phyloP scores from a whole-genome alignment of 2,329 filamentous ascomycete species.

The Calonectria hawksworthii region DNA sequence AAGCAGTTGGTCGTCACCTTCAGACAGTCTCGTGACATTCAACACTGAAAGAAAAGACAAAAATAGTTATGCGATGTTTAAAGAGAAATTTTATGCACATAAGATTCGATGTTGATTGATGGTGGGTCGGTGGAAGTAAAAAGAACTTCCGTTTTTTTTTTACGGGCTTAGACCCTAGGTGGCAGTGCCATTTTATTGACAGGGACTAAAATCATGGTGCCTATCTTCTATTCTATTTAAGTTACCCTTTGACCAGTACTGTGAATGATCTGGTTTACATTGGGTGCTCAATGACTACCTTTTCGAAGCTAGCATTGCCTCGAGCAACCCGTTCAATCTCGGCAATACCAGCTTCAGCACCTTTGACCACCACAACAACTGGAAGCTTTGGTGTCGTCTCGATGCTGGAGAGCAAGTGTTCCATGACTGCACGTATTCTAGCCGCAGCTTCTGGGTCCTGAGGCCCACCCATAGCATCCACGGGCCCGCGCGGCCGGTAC shows the following conservation, averaged over 20 bases:
- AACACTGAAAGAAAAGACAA: background rate
- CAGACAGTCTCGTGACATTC: background rate
- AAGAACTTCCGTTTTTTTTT: background rate
- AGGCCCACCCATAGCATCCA: background rate
- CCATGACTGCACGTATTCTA: background rate
- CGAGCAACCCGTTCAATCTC: background rate
- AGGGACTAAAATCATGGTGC: background rate
- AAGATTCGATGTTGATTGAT: background rate
- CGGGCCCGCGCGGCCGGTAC: background rate
- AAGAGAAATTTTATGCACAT: background rate
- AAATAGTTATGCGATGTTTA: background rate
- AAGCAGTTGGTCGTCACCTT: background rate
- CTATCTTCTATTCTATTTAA: background rate
- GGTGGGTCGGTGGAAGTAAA: background rate
- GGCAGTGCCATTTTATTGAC: background rate
- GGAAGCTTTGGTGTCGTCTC: background rate
- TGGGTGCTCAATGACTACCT: background rate
- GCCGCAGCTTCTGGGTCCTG: background rate
- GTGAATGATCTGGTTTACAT: background rate
- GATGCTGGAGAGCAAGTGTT: background rate
- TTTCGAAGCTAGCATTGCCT: background rate
- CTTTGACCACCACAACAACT: background rate
- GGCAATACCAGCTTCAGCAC: background rate
- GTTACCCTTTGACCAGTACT: background rate
- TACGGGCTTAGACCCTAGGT: background rate